These are phyloP conservation scores for Saccharomyces kudriavzevii DNA, from an alignment of 805 yeast genomes.

Conservation along the genomic window DNA sequence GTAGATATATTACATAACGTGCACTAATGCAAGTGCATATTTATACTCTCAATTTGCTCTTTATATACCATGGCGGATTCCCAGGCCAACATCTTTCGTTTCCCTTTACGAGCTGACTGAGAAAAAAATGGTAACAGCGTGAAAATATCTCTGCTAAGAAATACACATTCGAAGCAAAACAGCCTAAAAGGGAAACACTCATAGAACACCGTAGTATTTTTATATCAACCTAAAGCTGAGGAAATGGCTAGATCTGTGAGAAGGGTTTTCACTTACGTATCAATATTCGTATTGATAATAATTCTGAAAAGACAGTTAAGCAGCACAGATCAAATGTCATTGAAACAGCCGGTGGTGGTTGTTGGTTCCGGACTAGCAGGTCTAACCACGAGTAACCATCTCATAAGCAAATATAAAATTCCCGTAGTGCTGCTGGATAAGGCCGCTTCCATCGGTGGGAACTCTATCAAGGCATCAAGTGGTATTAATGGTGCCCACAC, in stretches of 20 bases:
- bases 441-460: slow-evolving; percentile 44
- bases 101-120: not conserved
- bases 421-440: slow-evolving; percentile 46
- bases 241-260: not conserved
- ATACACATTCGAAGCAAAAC: not conserved
- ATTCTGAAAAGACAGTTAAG: not conserved
- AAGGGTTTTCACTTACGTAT: not conserved
- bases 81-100: not conserved
- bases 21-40: not conserved
- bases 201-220: not conserved
- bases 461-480: slow-evolving; percentile 53
- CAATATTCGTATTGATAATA: not conserved
- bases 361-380: slow-evolving; percentile 56
- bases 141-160: not conserved
- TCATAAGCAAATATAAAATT: slow-evolving; percentile 31
- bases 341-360: slow-evolving; percentile 34
- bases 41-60: not conserved
- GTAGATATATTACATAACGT: not conserved
- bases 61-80: not conserved
- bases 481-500: slow-evolving; percentile 67
- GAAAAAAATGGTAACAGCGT: not conserved
- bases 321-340: slow-evolving; percentile 1
- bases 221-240: not conserved
- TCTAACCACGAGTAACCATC: slow-evolving; percentile 36
- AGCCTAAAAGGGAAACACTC: not conserved